Percentiles rank a stretch among this genome's conserved stretches.
Evolutionary conservation across 164 flowering plant species (phyloP).

Genomic region (Sextonia rubra): DNA sequence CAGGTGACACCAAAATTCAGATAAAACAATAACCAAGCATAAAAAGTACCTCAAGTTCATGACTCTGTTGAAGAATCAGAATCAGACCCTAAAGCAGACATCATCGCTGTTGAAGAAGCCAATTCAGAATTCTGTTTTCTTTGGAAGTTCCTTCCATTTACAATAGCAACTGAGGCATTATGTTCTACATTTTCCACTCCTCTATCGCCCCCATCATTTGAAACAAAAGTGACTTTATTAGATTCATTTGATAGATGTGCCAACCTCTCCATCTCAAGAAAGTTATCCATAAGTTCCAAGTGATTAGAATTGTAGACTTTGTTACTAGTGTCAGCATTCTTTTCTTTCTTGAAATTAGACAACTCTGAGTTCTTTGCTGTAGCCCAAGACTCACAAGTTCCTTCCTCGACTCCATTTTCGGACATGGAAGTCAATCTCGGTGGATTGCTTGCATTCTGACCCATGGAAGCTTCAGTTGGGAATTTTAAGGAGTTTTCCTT

Average conservation of each 20-base stretch:
- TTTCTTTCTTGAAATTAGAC: slow-evolving; percentile 57
- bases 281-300: slow-evolving; percentile 90
- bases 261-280: slow-evolving; percentile 94
- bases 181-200: slow-evolving; percentile 18
- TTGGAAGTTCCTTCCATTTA: slow-evolving; percentile 20
- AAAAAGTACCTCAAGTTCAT: no score
- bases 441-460: slow-evolving; percentile 55
- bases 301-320: slow-evolving; percentile 44
- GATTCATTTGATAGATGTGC: slow-evolving; percentile 56
- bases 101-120: slow-evolving; percentile 18
- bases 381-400: slow-evolving; percentile 72
- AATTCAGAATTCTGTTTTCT: slow-evolving; percentile 17
- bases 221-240: slow-evolving; percentile 30
- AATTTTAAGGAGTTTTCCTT: slow-evolving; percentile 35
- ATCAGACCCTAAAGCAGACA: slow-evolving; percentile 3
- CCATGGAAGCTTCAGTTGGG: slow-evolving; percentile 36
- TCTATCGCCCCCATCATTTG: slow-evolving; percentile 24
- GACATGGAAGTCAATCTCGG: slow-evolving; percentile 81
- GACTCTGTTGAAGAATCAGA: no score
- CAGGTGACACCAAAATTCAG: no score
- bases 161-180: slow-evolving; percentile 16
- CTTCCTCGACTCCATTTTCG: slow-evolving; percentile 76
- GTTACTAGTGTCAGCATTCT: slow-evolving; percentile 33
- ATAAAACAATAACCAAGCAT: no score
- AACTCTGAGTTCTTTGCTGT: slow-evolving; percentile 48